Base-by-base conservation (phyloP, 2,329 filamentous ascomycete species). In the Pestalotiopsis sp. region DNA sequence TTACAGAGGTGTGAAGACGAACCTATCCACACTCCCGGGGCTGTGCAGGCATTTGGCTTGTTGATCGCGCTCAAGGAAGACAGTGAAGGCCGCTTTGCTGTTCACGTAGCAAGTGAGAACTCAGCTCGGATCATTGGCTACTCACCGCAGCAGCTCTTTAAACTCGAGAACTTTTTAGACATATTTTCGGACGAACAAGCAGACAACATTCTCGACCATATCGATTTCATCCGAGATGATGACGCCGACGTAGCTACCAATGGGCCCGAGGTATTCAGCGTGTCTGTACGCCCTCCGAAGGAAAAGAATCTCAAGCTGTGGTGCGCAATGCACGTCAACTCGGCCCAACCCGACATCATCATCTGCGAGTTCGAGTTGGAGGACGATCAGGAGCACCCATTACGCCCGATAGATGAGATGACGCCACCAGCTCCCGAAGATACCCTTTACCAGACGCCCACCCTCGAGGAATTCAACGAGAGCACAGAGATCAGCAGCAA, bases 351-450 rank as follows among this genome's bases (percentile, higher is more conserved):
- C 0, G 88, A 93, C 60, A 79, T 95, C 27, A 83, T 97, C 36
- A 92, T 97, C 11, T 97, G 93, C 83, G 94, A 97, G 75, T 95
- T 97, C 68, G 94, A 97, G 77, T 80, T 94, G 2, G 93, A 97
- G 76, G 92, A 97, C 70, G 93, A 97, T 71, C 79, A 83, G 0
- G 78, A 87, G 4, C 88, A 91, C 73, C 93, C 93, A 1, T 80
- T 95, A 6, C 88, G 91, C 1, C 90, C 92, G 2, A 74, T 79
- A 3, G 86, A 88, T 63, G 89, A 92, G 55, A 74, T 81, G 3
- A 89, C 86, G 0, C 90, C 90, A 0, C 88, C 91, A 7, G 79
- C 83, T 0, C 91, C 93, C 0, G 88, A 92, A 76, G 92, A 96
- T 74, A 97, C 93, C 0, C 81, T 97, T 3, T 85, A 90, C 13